A percentile compares a stretch with the other conserved stretches of the same genome.
Conservation (phyloP, 176 grass and related monocot genomes). For the Aechmea fasciata region DNA sequence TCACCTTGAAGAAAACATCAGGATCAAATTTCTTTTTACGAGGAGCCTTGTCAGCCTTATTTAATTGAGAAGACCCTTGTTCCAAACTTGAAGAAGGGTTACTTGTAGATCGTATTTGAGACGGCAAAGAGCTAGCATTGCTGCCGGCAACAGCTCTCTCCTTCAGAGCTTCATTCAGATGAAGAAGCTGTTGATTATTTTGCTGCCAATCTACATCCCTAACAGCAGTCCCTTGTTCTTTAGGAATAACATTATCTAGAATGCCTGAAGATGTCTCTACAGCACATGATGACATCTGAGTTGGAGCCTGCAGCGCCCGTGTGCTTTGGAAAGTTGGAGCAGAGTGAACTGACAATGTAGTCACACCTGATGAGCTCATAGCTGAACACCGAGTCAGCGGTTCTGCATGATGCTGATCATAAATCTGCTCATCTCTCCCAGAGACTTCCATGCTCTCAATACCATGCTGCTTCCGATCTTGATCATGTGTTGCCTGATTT, state of each 20-base stretch:
- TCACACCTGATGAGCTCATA: conserved; percentile 39
- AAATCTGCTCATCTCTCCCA: conserved; percentile 20
- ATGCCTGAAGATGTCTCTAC: conserved; percentile 24
- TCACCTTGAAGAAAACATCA: conserved; percentile 78
- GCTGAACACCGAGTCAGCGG: conserved; percentile 53
- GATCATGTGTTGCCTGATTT: conserved; percentile 21
- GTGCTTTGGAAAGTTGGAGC: conserved; percentile 42
- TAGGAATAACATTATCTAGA: conserved; percentile 18
- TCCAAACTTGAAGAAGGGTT: conserved; percentile 38
- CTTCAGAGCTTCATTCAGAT: conserved; percentile 20
- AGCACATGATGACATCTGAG: conserved; percentile 34
- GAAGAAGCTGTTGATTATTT: conserved; percentile 24
- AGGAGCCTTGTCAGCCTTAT: conserved; percentile 50
- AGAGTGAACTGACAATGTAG: conserved; percentile 39
- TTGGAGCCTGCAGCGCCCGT: conserved; percentile 14
- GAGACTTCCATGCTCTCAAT: conserved; percentile 18
- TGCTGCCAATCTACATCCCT: conserved; percentile 34
- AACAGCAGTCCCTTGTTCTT: conserved; percentile 25
- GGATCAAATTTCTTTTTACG: conserved; percentile 65
- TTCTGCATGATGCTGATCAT: conserved; percentile 37
- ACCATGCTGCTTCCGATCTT: conserved; percentile 26
- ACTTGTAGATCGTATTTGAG: conserved; percentile 31
- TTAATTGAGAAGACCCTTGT: conserved; percentile 27
- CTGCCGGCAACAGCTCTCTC: conserved; percentile 33
- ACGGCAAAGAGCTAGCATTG: conserved; percentile 24